Conservation (phyloP, 208 protist species). For the Leptomonas seymouri region DNA sequence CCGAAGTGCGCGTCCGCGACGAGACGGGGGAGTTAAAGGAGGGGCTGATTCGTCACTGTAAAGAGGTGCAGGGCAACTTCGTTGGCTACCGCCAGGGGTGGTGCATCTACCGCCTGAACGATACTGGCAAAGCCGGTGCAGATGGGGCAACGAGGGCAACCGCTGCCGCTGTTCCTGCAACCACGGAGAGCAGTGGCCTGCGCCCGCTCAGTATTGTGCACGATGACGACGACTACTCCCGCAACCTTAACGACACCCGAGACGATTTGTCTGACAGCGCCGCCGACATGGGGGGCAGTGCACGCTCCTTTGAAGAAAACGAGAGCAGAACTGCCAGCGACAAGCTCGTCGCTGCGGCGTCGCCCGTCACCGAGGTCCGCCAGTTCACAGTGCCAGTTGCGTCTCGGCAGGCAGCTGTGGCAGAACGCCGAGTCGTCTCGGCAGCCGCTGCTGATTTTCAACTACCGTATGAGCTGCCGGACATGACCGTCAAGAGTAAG, state of each 20-base stretch:
- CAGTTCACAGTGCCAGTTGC: slow-evolving; percentile 22
- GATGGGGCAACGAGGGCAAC: slow-evolving; percentile 1
- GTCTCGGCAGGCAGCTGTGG: slow-evolving; percentile 5
- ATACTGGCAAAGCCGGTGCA: not conserved
- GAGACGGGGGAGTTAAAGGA: slow-evolving; percentile 39
- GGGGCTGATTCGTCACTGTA: slow-evolving; percentile 25
- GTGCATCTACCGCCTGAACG: slow-evolving; percentile 32
- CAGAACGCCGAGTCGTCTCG: slow-evolving; percentile 12
- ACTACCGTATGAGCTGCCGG: slow-evolving; percentile 66
- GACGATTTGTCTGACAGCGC: not conserved
- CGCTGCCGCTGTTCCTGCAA: not conserved
- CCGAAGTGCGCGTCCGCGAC: slow-evolving; percentile 69
- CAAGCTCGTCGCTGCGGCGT: not conserved
- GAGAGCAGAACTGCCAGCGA: not conserved
- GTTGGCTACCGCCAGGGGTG: slow-evolving; percentile 27
- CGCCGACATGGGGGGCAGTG: not conserved
- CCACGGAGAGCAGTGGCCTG: not conserved
- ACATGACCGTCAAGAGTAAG: slow-evolving; percentile 33
- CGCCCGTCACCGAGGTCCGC: slow-evolving; percentile 10
- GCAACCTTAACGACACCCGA: slow-evolving; percentile 19
- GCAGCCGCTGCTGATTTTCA: slow-evolving; percentile 36
- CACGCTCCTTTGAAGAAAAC: not conserved
- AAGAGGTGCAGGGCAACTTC: slow-evolving; percentile 7
- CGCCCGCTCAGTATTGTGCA: slow-evolving; percentile 25
- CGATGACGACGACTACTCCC: slow-evolving; percentile 31